These are phyloP conservation scores for Aspergillus hortae DNA, from an alignment of 2,329 filamentous ascomycete species.

Conservation along the genomic window DNA sequence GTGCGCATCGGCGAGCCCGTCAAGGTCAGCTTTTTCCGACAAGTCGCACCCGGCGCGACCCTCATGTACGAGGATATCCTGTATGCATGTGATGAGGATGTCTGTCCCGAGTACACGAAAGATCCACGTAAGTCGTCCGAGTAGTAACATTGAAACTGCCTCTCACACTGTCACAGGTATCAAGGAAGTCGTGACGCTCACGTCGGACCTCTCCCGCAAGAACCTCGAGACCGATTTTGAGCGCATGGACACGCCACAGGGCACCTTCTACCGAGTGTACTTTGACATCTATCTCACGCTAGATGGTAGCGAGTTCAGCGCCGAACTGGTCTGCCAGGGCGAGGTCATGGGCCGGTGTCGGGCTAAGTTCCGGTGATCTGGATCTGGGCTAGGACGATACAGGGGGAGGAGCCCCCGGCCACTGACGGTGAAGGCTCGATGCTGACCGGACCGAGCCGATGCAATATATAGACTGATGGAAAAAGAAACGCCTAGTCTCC, in stretches of 20 bases:
- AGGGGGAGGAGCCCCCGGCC: background rate
- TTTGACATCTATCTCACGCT: constrained; percentile 80
- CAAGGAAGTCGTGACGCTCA: constrained; percentile 97
- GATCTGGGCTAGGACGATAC: constrained; percentile 6
- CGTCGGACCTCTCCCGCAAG: constrained; percentile 93
- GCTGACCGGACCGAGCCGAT: background rate
- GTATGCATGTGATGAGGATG: constrained; percentile 96
- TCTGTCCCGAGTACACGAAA: constrained; percentile 97
- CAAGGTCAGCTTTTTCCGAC: constrained; percentile 97
- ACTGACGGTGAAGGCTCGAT: no score
- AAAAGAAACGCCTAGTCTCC: background rate
- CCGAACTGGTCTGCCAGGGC: constrained; percentile 96
- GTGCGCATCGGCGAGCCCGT: constrained; percentile 99
- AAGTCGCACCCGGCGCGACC: constrained; percentile 93
- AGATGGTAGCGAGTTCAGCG: constrained; percentile 96
- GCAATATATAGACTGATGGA: background rate
- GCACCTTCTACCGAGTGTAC: constrained; percentile 81
- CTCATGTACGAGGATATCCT: constrained; percentile 99
- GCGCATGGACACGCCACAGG: constrained; percentile 97
- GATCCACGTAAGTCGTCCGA: constrained; percentile 78
- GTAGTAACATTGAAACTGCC: background rate
- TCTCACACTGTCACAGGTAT: constrained; percentile 61
- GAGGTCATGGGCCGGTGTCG: constrained; percentile 98
- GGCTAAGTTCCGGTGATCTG: constrained; percentile 70
- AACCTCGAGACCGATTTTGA: constrained; percentile 99